Percentiles rank a stretch among this genome's conserved stretches.
phyloP scores from a whole-genome alignment of 2,329 filamentous ascomycete genomes.

The Fusarium piperis region DNA sequence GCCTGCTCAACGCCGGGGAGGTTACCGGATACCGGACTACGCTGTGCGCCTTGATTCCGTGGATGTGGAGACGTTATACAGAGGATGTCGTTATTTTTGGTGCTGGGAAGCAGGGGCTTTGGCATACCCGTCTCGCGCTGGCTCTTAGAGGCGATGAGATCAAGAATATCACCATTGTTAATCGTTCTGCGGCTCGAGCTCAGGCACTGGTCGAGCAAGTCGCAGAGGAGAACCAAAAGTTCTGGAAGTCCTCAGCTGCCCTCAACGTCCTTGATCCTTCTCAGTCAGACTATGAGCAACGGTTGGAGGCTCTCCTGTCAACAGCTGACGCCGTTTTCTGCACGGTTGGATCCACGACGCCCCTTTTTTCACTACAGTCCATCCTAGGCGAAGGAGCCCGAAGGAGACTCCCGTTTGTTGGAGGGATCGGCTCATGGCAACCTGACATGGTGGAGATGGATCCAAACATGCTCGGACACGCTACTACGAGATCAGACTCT shows the following conservation, averaged over 20 bases:
- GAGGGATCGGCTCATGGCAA: conserved; percentile 63
- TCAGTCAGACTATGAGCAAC: conserved; percentile 3
- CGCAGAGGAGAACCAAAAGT: conserved; percentile 17
- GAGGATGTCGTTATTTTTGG: conserved; percentile 73
- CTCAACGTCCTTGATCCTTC: conserved; percentile 15
- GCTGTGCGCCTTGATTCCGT: conserved; percentile 69
- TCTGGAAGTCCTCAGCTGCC: conserved; percentile 21
- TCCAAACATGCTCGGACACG: conserved; percentile 63
- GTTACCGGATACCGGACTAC: conserved; percentile 75
- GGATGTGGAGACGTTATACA: conserved; percentile 50
- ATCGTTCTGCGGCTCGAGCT: conserved; percentile 32
- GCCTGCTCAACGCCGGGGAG: conserved; percentile 72
- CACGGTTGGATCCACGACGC: conserved; percentile 30
- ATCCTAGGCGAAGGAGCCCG: neutral
- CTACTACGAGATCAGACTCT: neutral
- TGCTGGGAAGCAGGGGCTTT: conserved; percentile 75
- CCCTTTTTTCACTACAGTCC: conserved; percentile 8
- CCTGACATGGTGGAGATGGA: conserved; percentile 75
- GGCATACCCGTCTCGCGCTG: conserved; percentile 74
- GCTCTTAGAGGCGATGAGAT: conserved; percentile 54
- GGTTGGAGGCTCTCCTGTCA: neutral
- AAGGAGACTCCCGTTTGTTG: conserved; percentile 50
- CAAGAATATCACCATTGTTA: conserved; percentile 42
- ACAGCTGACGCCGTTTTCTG: conserved; percentile 30
- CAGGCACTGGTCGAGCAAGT: conserved; percentile 12